Base-by-base conservation (phyloP, 108 stramenopile genomes). In the Stephanodiscus triporus region DNA sequence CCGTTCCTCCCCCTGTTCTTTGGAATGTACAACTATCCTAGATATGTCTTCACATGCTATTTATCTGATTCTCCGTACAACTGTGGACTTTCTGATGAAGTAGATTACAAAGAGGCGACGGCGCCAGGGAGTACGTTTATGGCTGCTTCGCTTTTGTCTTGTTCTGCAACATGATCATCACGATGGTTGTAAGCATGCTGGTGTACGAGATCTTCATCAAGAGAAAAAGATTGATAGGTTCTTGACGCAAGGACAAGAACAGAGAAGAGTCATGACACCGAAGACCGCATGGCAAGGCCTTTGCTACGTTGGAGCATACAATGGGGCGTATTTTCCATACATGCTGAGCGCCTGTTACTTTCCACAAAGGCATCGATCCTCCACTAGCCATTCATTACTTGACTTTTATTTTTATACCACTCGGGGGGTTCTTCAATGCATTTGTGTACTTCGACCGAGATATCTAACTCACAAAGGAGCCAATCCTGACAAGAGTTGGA, bases 21-120 rank as follows among this genome's bases (percentile, higher is more conserved):
- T 17, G 22, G 19, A 13, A 42, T 47, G 45, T 65, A 30, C 45
- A 65, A n/a, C n/a, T n/a, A 65, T 29, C 29, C 45, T 65, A 8
- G 20, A 16, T 10, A 29, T 26, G n/a, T n/a, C n/a, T 65, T 47
- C 26, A 47, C 37, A 22, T 65, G 63, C 47, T 16, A 0, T 1
- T 45, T 65, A 0, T 17, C 20, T 17, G 1, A 42, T 11, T 29
- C 43, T 65, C 63, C 63, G 27, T 40, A 47, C 2, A 2, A 26
- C 4, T 65, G 63, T 49, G 48, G 2, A 2, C 5, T 6, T 19
- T 6, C 16, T 6, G n/a, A 16, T 3, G 6, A 49, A 49, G 48
- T 49, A 6, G 48, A 49, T n/a, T 49, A 6, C 16, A 19, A 49
- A 16, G 48, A 19, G 48, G 48, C 6, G n/a, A 49, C 2, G 48